Evolutionary conservation across 495 filamentous ascomycete genomes (phyloP).

Genomic region (Glonium stellatum): DNA sequence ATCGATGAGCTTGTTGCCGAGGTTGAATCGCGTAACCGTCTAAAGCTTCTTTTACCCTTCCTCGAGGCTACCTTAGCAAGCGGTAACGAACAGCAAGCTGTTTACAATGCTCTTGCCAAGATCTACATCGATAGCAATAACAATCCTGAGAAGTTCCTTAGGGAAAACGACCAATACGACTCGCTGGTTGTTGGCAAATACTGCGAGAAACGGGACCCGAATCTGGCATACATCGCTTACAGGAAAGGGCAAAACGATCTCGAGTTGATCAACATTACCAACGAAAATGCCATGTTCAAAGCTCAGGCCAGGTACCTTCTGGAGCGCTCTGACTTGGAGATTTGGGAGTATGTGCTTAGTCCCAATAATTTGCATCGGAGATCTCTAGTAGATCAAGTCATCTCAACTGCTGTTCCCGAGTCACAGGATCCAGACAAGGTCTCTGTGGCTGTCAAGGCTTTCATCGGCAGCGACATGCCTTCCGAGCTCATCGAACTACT

Average conservation of each 20-base stretch:
- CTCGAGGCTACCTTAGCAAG: constrained; percentile 83
- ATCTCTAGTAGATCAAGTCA: constrained; percentile 92
- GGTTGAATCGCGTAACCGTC: constrained; percentile 88
- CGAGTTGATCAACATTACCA: constrained; percentile 94
- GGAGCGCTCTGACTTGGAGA: constrained; percentile 78
- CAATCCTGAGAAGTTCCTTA: constrained; percentile 96
- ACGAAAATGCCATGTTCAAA: constrained; percentile 98
- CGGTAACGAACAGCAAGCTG: constrained; percentile 94
- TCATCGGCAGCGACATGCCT: constrained; percentile 83
- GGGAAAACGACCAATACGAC: constrained; percentile 97
- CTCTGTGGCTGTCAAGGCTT: constrained; percentile 86
- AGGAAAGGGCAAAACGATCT: constrained; percentile 95
- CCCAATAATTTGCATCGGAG: constrained; percentile 91
- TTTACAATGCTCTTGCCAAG: constrained; percentile 98
- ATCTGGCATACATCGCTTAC: constrained; percentile 92
- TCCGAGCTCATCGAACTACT: constrained; percentile 93
- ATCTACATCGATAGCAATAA: constrained; percentile 99
- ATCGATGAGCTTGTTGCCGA: constrained; percentile 94
- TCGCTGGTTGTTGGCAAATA: constrained; percentile 91
- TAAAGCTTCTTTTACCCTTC: constrained; percentile 95
- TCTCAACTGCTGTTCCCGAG: constrained; percentile 92
- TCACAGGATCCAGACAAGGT: constrained; percentile 92
- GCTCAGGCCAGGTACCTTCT: constrained; percentile 93
- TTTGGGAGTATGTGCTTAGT: constrained; percentile 92
- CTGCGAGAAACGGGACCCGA: constrained; percentile 97